Evolutionary conservation across 2,329 filamentous ascomycete species (phyloP).

Genomic region (Fusarium sororula): DNA sequence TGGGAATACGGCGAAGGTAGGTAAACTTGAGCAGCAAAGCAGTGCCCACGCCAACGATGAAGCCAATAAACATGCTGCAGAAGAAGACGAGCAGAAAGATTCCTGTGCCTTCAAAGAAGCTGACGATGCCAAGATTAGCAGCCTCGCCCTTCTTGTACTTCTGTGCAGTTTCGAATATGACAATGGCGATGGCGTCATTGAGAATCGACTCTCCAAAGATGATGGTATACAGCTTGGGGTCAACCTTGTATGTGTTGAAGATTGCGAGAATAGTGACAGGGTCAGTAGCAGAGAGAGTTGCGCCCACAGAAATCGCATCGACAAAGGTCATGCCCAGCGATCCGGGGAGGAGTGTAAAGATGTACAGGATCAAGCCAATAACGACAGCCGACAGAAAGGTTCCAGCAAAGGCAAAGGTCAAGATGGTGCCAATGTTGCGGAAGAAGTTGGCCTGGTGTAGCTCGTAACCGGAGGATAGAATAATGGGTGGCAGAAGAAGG

Average conservation of each 20-base stretch:
- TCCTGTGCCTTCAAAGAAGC: conserved; percentile 89
- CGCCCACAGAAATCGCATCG: conserved; percentile 95
- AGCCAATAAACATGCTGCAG: conserved; percentile 88
- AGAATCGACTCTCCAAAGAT: conserved; percentile 99
- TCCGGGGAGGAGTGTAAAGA: conserved; percentile 88
- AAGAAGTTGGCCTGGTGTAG: conserved; percentile 99
- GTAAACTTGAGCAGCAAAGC: conserved; percentile 94
- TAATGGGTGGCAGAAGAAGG: conserved; percentile 96
- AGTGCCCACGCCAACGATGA: conserved; percentile 85
- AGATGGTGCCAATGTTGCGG: conserved; percentile 94
- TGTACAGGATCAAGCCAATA: conserved; percentile 84
- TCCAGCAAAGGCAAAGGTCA: conserved; percentile 96
- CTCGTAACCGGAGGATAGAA: conserved; percentile 96
- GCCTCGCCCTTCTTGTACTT: conserved; percentile 82
- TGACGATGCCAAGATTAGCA: conserved; percentile 78
- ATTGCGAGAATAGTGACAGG: conserved; percentile 98
- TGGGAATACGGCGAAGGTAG: conserved; percentile 88
- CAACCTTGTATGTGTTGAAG: conserved; percentile 99
- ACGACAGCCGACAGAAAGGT: conserved; percentile 98
- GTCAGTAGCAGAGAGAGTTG: conserved; percentile 95
- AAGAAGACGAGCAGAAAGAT: conserved; percentile 98
- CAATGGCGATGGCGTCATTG: conserved; percentile 98
- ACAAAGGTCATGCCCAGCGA: conserved; percentile 89
- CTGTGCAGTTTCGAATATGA: conserved; percentile 97
- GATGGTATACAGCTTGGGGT: conserved; percentile 97